These are phyloP conservation scores for Prasinococcaceae sp. DNA, from an alignment of 139 green algal species.

Conservation along the genomic window DNA sequence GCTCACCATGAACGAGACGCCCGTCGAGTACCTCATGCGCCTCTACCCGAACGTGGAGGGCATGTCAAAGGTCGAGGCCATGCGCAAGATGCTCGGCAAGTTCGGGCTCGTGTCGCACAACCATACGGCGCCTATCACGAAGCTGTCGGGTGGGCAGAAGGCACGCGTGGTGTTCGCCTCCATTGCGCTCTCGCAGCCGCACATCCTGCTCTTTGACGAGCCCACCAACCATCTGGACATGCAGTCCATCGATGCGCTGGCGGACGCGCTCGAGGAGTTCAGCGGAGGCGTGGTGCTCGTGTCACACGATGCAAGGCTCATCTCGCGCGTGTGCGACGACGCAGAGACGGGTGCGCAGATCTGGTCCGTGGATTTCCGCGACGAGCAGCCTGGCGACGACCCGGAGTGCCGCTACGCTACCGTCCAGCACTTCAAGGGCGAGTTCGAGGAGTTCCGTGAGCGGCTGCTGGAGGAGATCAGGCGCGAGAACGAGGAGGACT, in stretches of 20 bases:
- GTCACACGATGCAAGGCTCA: slow-evolving; percentile 87
- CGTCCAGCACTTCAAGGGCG: slow-evolving; percentile 67
- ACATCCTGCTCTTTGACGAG: slow-evolving; percentile 64
- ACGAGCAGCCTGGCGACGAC: too few relatives aligned
- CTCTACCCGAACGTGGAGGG: slow-evolving; percentile 27
- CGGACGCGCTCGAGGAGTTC: slow-evolving; percentile 83
- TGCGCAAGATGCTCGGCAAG: slow-evolving; percentile 75
- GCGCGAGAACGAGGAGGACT: slow-evolving; percentile 79
- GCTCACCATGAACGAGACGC: slow-evolving; percentile 80
- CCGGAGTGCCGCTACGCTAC: too few relatives aligned
- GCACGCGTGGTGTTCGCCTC: slow-evolving; percentile 92
- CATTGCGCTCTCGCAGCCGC: slow-evolving; percentile 68
- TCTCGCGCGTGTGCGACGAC: slow-evolving; percentile 76
- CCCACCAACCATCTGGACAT: slow-evolving; percentile 99
- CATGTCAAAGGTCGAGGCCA: slow-evolving; percentile 59
- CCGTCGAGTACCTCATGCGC: slow-evolving; percentile 48
- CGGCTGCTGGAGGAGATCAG: slow-evolving; percentile 88
- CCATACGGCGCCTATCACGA: slow-evolving; percentile 89
- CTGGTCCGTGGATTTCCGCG: slow-evolving; percentile 98
- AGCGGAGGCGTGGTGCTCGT: slow-evolving; percentile 93
- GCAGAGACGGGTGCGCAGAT: slow-evolving; percentile 79
- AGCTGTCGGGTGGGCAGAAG: slow-evolving; percentile 89
- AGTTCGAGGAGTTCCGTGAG: slow-evolving; percentile 84
- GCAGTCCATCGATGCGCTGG: slow-evolving; percentile 90
- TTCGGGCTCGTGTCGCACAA: slow-evolving; percentile 92